Evolutionary conservation across 2,329 filamentous ascomycete genomes (phyloP).

Genomic region (Neoascochyta sp.): DNA sequence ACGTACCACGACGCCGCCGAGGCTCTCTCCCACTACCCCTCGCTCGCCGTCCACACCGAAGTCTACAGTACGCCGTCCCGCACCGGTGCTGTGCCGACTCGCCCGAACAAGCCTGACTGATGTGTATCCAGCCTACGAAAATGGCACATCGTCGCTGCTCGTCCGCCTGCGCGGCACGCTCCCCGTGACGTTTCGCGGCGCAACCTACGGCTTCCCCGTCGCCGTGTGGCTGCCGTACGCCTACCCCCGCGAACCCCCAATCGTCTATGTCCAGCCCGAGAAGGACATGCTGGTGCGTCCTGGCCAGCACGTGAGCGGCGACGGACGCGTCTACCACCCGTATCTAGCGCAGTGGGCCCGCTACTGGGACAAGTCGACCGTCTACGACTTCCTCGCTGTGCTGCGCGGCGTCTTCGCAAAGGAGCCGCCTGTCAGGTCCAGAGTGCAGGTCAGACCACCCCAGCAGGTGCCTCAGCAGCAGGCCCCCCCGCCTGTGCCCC

Average conservation of each 20-base stretch:
- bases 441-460: conserved; percentile 45
- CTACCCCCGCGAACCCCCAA: conserved; percentile 80
- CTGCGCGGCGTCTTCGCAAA: conserved; percentile 86
- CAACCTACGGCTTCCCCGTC: conserved; percentile 84
- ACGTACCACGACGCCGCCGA: conserved; percentile 90
- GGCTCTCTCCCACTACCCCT: conserved; percentile 72
- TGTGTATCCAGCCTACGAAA: conserved; percentile 81
- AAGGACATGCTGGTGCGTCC: conserved; percentile 85
- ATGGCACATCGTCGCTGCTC: conserved; percentile 80
- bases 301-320: conserved; percentile 90
- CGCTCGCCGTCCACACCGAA: conserved; percentile 81
- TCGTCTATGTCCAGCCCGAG: conserved; percentile 84
- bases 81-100: too few relatives aligned
- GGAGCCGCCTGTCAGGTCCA: conserved; percentile 85
- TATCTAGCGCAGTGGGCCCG: conserved; percentile 87
- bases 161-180: conserved; percentile 83
- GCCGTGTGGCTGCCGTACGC: conserved; percentile 89
- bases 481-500: conserved; percentile 54
- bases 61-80: conserved; percentile 88
- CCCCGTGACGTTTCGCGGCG: conserved; percentile 86
- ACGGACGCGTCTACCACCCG: conserved; percentile 92
- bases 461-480: conserved; percentile 31
- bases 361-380: conserved; percentile 86
- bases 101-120: too few relatives aligned
- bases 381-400: conserved; percentile 78